Conservation (phyloP, 805 yeast species). For the Saccharomyces jurei region DNA sequence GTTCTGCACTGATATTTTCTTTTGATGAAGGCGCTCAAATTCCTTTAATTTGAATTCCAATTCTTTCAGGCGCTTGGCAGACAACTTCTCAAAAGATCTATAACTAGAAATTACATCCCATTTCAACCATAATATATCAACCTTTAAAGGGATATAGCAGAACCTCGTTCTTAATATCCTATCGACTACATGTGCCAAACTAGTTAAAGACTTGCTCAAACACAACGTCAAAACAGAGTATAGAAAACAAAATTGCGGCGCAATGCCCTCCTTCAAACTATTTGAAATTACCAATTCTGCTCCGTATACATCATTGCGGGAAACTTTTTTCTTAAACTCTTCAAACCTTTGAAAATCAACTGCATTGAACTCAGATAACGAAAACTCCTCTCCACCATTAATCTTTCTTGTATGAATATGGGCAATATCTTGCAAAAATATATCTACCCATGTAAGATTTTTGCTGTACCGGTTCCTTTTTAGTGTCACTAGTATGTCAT, state of each 20-base stretch:
- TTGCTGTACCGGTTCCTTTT: constrained; percentile 7
- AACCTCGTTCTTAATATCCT: constrained; percentile 10
- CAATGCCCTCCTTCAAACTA: constrained; percentile 17
- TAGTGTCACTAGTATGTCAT: constrained; percentile 16
- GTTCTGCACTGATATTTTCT: constrained; percentile 15
- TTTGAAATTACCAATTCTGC: constrained; percentile 12
- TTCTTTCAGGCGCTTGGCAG: not conserved
- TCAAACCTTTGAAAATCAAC: constrained; percentile 9
- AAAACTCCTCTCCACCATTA: constrained; percentile 6
- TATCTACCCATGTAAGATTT: constrained; percentile 10
- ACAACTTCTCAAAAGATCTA: not conserved
- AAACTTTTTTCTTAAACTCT: constrained; percentile 1
- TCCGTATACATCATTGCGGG: constrained; percentile 6
- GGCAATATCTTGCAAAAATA: constrained; percentile 2
- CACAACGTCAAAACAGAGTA: constrained; percentile 15
- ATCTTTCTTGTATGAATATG: not conserved
- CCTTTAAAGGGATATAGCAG: constrained; percentile 16
- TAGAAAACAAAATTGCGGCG: constrained; percentile 16
- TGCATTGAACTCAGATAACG: constrained; percentile 1
- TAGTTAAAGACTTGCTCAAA: constrained; percentile 7
- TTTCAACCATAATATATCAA: constrained; percentile 20
- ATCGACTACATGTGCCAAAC: constrained; percentile 15
- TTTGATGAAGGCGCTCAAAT: constrained; percentile 11
- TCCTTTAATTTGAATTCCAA: constrained; percentile 6
- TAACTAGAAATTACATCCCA: constrained; percentile 7